Evolutionary conservation across 129 eudicot genomes (phyloP), one percentile per base, ranked within the genome.

Genomic region (Tanacetum coccineum): DNA sequence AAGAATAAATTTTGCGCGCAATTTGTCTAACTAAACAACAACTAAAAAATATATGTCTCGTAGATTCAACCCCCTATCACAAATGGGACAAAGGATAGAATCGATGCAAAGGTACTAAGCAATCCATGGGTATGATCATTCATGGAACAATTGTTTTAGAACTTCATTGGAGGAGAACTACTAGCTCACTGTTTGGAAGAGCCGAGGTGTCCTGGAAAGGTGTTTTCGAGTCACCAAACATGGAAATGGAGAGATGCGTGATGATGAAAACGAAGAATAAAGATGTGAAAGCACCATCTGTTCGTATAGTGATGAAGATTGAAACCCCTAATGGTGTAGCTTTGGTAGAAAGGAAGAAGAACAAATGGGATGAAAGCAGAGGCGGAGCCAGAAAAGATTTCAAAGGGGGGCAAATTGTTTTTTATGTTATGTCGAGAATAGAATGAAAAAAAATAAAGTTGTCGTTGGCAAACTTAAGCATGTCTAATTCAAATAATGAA

Each of bases 181-280:
- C n/a, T n/a, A n/a, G n/a, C n/a, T n/a, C n/a, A n/a, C n/a, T n/a
- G n/a, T n/a, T n/a, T n/a, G 97, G 87, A 12, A 78, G 78, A 64
- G 81, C 81, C 22, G 83, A 84, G 63, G 39, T 84, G 25, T 78
- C 88, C 2, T 86, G 91, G 97, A 78, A 61, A 64, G 76, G 17
- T 13, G 83, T 76, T 22, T 68, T 67, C 1, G 91, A 79, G 9
- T 80, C 94, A 2, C 74, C 78, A 28, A 72, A 67, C 70, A 65
- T 83, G 83, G 79, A 79, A 63, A 59, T 72, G 4, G 78, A 83
- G 79, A 84, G 51, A 18, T 84, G 91, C 88, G 85, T 82, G 13
- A 58, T 36, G 12, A 81, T 82, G 95, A 53, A 71, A 13, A 13
- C 84, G 0, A 80, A 64, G 56, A 69, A 45, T 21, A 68, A 67